Percentiles rank a stretch among this genome's conserved stretches.
phyloP scores from a whole-genome alignment of 176 grass and related monocot genomes.

The Luzula sylvatica region DNA sequence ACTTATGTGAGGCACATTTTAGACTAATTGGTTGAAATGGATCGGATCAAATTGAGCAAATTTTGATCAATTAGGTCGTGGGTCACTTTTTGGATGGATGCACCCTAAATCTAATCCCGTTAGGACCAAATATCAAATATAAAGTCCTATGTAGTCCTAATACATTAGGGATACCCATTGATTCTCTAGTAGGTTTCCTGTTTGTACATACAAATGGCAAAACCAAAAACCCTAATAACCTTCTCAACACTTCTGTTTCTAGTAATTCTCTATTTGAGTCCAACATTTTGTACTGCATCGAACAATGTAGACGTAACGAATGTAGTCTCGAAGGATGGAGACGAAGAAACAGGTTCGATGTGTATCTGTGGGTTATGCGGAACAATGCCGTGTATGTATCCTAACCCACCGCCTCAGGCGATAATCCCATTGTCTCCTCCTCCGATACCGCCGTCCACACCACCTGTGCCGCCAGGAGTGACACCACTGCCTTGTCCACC shows the following conservation, averaged over 20 bases:
- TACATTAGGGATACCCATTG: background rate
- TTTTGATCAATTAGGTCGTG: constrained; percentile 12
- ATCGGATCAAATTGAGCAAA: background rate
- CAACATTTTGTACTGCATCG: background rate
- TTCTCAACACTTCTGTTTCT: constrained; percentile 13
- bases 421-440: too few relatives aligned
- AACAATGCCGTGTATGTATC: constrained; percentile 15
- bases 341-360: background rate
- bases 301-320: background rate
- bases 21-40: too few relatives aligned
- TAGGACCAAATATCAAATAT: background rate
- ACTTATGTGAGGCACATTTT: too few relatives aligned
- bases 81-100: constrained; percentile 18
- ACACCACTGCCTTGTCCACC: background rate
- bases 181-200: background rate
- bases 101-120: background rate
- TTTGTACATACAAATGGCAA: constrained; percentile 14
- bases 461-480: background rate
- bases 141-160: background rate
- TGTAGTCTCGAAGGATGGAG: background rate
- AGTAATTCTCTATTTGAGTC: background rate
- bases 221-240: background rate
- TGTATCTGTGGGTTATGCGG: constrained; percentile 21
- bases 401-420: background rate
- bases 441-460: background rate